Conservation (phyloP, 139 green algal genomes). For the Chlorella sorokiniana region DNA sequence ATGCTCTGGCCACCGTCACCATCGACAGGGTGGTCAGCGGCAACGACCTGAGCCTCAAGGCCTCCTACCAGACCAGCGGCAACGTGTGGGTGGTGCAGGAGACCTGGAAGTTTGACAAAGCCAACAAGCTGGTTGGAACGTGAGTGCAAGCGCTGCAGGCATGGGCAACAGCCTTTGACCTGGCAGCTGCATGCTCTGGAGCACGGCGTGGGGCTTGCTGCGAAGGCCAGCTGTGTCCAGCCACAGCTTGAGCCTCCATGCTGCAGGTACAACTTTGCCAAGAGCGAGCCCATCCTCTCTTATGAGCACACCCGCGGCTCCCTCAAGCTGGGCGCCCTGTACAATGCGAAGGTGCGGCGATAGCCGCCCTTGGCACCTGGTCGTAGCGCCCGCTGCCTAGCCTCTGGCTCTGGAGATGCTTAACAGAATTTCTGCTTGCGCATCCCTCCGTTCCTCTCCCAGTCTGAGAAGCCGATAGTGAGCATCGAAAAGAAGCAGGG, state of each 20-base stretch:
- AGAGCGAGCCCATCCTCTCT: conserved; percentile 20
- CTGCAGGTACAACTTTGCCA: conserved; percentile 43
- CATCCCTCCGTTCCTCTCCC: no score
- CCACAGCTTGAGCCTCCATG: not conserved
- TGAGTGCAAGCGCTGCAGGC: not conserved
- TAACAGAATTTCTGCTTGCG: not conserved
- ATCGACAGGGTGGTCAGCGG: not conserved
- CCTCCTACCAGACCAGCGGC: conserved; percentile 13
- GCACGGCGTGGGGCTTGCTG: not conserved
- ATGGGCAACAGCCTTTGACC: not conserved
- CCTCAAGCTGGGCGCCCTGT: conserved; percentile 12
- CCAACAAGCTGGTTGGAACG: conserved; percentile 38
- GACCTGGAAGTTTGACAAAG: conserved; percentile 40
- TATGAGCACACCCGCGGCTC: conserved; percentile 24
- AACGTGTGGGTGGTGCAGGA: conserved; percentile 37
- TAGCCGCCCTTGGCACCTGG: not conserved
- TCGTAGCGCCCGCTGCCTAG: not conserved
- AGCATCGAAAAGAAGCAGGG: conserved; percentile 7
- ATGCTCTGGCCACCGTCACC: not conserved
- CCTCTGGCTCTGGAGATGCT: not conserved
- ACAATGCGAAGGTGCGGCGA: conserved; percentile 20
- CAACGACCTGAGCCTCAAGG: conserved; percentile 24
- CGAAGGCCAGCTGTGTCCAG: no score
- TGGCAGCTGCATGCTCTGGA: not conserved
- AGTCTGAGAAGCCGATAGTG: conserved; percentile 19